These are phyloP conservation scores for Paramecium sonneborni DNA, from an alignment of 73 alveolate species.

Conservation along the genomic window DNA sequence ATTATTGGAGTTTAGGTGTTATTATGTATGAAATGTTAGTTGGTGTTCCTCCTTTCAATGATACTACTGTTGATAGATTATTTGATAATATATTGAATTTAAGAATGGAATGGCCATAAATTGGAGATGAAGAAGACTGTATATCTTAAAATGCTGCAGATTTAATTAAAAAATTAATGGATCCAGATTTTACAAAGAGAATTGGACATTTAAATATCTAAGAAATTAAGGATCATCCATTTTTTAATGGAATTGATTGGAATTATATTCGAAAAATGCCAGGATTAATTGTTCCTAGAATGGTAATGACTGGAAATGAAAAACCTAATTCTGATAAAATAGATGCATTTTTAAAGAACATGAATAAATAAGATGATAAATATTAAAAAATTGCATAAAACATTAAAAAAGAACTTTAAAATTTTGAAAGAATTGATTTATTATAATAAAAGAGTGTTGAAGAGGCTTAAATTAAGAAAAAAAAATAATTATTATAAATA, in stretches of 20 bases:
- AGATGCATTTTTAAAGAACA: slow-evolving; percentile 44
- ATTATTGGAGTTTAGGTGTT: slow-evolving; percentile 83
- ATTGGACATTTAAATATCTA: slow-evolving; percentile 73
- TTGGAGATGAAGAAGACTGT: slow-evolving; percentile 75
- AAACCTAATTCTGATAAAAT: slow-evolving; percentile 50
- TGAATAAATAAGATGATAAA: slow-evolving; percentile 34
- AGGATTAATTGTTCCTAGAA: slow-evolving; percentile 59
- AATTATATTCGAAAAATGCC: slow-evolving; percentile 60
- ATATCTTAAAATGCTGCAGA: slow-evolving; percentile 86
- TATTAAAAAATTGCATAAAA: slow-evolving; percentile 2
- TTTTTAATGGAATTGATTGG: slow-evolving; percentile 83
- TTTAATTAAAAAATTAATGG: slow-evolving; percentile 80
- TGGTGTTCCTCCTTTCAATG: slow-evolving; percentile 92
- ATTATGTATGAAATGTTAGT: slow-evolving; percentile 89
- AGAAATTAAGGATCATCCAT: slow-evolving; percentile 87
- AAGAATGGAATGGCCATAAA: slow-evolving; percentile 64
- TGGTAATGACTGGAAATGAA: slow-evolving; percentile 39
- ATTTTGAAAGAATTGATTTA: slow-evolving; percentile 38
- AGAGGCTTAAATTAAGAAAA: not conserved
- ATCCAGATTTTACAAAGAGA: slow-evolving; percentile 79
- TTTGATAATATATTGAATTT: slow-evolving; percentile 74
- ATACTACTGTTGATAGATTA: slow-evolving; percentile 69
- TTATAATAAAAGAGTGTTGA: slow-evolving; percentile 15
- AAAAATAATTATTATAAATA: not conserved
- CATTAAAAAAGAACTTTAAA: slow-evolving; percentile 21